Conservation (phyloP, 169 alveolate genomes). For the Plasmodium cynomolgi region DNA sequence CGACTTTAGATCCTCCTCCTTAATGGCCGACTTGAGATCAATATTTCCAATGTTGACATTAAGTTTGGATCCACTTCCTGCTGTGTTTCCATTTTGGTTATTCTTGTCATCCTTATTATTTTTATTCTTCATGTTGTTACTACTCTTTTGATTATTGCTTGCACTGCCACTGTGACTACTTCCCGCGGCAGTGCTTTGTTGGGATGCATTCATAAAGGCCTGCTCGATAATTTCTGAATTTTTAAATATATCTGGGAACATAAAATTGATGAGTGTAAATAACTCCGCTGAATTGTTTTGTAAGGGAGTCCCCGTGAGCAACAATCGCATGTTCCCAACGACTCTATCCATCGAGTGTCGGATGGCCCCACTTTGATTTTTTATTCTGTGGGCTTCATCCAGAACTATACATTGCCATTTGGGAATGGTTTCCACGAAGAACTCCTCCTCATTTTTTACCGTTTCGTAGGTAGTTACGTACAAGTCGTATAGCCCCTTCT, state of each 20-base stretch:
- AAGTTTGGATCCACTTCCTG: neutral
- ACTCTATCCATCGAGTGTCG: conserved; percentile 94
- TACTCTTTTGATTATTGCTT: conserved; percentile 7
- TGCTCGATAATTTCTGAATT: conserved; percentile 95
- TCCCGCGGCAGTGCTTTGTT: neutral
- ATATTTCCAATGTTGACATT: conserved; percentile 48
- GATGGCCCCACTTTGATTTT: conserved; percentile 95
- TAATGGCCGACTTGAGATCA: conserved; percentile 77
- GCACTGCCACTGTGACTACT: conserved; percentile 6
- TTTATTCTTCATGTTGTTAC: conserved; percentile 3
- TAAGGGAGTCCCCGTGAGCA: conserved; percentile 96
- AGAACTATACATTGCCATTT: conserved; percentile 96
- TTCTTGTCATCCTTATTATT: conserved; percentile 38
- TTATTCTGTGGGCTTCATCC: conserved; percentile 99
- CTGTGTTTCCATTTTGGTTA: neutral
- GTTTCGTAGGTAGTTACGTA: conserved; percentile 94
- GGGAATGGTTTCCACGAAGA: conserved; percentile 89
- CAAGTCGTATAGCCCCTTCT: conserved; percentile 89
- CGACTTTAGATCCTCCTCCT: conserved; percentile 85
- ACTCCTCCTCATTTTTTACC: conserved; percentile 91
- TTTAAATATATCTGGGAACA: conserved; percentile 97
- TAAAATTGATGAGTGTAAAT: conserved; percentile 94
- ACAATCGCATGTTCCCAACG: conserved; percentile 90
- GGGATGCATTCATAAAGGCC: conserved; percentile 81
- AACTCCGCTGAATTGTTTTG: conserved; percentile 96